Base-by-base conservation (phyloP, 2,329 filamentous ascomycete species). In the Fusarium sp. region DNA sequence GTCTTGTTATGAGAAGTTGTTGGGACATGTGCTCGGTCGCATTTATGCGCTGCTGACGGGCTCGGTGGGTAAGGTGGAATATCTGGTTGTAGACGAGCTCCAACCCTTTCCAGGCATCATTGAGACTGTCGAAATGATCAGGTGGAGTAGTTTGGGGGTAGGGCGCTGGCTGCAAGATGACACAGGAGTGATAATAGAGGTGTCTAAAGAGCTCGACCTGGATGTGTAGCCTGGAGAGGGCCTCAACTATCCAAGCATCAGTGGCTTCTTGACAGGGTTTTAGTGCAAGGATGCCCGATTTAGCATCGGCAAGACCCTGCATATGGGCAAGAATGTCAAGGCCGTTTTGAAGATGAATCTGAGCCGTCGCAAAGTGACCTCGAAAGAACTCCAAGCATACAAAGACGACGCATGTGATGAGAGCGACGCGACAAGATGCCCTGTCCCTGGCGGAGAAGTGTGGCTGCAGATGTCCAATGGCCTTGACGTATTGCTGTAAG, bases 221-320 rank as follows among this genome's bases (percentile, higher is more conserved):
- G 4, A 79, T 57, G 40, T 78, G 74, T 7, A 79, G 65, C 27
- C 77, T 74, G 1, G 75, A 73, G 32, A 86, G 83, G 4, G 78
- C 79, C 60, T 84, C 82, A 5, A 81, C 66, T 18, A 87, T 81
- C 77, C 80, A 83, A 42, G 81, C 77, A 46, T 86, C 83, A 1
- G 78, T 71, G 2, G 75, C 75, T 7, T 80, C 77, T 6, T 29
- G 62, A 3, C 49, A 61, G 14, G 62, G 43, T 22, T 65, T 63
- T 16, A 73, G 6, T 5, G 53, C 38, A 16, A 74, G 45, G 12
- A 63, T 38, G 3, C 63, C 63, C 16, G 59, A 63, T 56, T 63
- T 63, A 80, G 81, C 22, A 80, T 67, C 38, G 63, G 77, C 40
- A 75, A 75, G 54, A 79, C 83, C 5, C 80, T 24, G 25, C 79